Base-by-base conservation (phyloP, 2,329 filamentous ascomycete species). In the Byssoonygena ceratinophila region DNA sequence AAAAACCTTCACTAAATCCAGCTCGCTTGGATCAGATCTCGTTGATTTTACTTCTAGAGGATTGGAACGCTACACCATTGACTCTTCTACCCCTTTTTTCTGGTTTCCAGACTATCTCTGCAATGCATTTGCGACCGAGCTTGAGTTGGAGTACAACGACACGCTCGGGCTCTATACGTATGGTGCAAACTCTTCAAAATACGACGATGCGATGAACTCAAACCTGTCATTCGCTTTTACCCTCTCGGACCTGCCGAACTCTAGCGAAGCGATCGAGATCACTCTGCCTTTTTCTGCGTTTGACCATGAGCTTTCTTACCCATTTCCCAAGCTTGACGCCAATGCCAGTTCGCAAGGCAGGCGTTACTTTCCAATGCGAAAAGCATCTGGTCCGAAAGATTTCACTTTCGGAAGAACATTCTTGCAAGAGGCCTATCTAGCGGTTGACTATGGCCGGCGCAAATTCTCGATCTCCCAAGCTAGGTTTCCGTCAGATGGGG, bases 241-340 rank as follows among this genome's bases (percentile, higher is more conserved):
- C 1, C 41, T 71, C 29, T 59, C 59, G 8, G 65, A 69, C 48
- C 51, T 60, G 2, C 62, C 63, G 12, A 56, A 45, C 12, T 64
- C 60, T 7, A 52, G 57, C 14, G 52, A 62, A 2, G 51, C 57
- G 8, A 56, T 68, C 20, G 59, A 67, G 36, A 64, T 72, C 11
- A 63, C 59, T 5, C 54, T 72, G n/a, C 68, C 69, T 2, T 71
- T 68, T 51, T 58, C 61, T 47, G 67, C 70, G 6, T 71, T 72
- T 52, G 66, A 71, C 54, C 59, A 70, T 34, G 57, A 60, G 45
- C 63, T 66, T 5, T 58, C 63, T 11, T 66, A 64, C 50, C 69
- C 70, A 25, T 67, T 62, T 48, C 65, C 63, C 14, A 59, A 59
- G 20, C 57, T 64, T 12, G 55, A 58, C 14, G 59, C 55, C 3